Percentiles rank a stretch among this genome's conserved stretches.
Evolutionary conservation across 108 stramenopile genomes (phyloP).

Genomic region (Pinguiococcus pyrenoidosus): DNA sequence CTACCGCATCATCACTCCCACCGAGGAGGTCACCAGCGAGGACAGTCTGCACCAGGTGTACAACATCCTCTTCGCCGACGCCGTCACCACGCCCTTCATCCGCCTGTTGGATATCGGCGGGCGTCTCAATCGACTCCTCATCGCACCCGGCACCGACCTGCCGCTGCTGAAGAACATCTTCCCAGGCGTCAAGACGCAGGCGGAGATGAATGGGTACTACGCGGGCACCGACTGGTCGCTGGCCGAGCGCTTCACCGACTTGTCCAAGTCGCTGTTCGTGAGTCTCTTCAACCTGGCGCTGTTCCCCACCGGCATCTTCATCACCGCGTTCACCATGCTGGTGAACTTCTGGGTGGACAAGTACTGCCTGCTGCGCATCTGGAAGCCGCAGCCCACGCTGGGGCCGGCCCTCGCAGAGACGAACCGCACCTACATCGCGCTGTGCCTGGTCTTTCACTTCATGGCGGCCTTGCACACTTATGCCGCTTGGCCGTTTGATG

Average conservation of each 20-base stretch:
- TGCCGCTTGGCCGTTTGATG: conserved; percentile 8
- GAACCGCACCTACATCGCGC: conserved; percentile 6
- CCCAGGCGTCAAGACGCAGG: conserved; percentile 6
- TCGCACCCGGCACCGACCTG: conserved; percentile 6
- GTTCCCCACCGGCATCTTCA: conserved; percentile 22
- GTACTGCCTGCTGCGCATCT: conserved; percentile 20
- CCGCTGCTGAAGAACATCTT: neutral
- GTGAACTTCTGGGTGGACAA: conserved; percentile 26
- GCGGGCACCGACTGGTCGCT: conserved; percentile 11
- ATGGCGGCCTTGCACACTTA: conserved; percentile 12
- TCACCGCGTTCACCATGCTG: conserved; percentile 18
- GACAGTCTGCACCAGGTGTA: conserved; percentile 15
- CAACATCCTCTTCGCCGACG: conserved; percentile 17
- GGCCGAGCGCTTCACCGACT: conserved; percentile 22
- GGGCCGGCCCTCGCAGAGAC: conserved; percentile 6
- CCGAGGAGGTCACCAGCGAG: conserved; percentile 7
- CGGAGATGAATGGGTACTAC: conserved; percentile 26
- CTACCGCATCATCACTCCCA: conserved; percentile 20
- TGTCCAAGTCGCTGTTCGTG: conserved; percentile 21
- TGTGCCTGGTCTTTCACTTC: conserved; percentile 6
- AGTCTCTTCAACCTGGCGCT: conserved; percentile 16
- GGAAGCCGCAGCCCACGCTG: conserved; percentile 12
- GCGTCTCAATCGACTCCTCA: conserved; percentile 11
- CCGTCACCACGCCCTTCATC: conserved; percentile 8
- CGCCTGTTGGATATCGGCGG: conserved; percentile 10